phyloP scores from a whole-genome alignment of 306 rosid genomes.

The Gastrolobium bilobum region DNA sequence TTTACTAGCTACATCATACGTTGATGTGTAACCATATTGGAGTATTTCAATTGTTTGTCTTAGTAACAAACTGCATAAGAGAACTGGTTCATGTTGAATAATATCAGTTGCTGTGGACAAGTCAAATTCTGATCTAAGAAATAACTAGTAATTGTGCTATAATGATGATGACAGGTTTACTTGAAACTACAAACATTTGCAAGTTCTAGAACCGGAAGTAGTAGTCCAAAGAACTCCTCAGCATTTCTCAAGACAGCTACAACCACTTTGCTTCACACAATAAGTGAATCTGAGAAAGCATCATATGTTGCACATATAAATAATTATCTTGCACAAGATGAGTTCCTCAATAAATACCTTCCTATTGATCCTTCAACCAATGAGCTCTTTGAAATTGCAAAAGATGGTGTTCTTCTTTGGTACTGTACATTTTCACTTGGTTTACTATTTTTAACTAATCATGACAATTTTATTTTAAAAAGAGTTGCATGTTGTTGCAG shows the following conservation, averaged over 20 bases:
- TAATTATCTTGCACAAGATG: constrained; percentile 83
- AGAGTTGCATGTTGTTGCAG: constrained; percentile 59
- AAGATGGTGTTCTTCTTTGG: constrained; percentile 99
- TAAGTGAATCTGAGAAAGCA: constrained; percentile 97
- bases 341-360: constrained; percentile 78
- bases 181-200: constrained; percentile 83
- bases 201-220: constrained; percentile 76
- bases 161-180: constrained; percentile 68
- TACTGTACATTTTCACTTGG: constrained; percentile 34
- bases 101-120: neutral
- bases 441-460: constrained; percentile 1
- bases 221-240: constrained; percentile 79
- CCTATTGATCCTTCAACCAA: constrained; percentile 92
- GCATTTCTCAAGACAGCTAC: constrained; percentile 96
- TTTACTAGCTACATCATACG: neutral
- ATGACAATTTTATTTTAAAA: constrained; percentile 16
- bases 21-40: constrained; percentile 22
- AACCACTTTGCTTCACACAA: constrained; percentile 97
- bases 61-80: neutral
- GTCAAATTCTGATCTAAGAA: constrained; percentile 30
- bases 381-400: constrained; percentile 86
- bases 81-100: neutral
- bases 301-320: constrained; percentile 95
- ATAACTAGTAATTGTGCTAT: neutral
- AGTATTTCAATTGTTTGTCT: constrained; percentile 12